Base-by-base conservation (phyloP, 768 basidiomycete species). In the Guyanaporus albipodus region DNA sequence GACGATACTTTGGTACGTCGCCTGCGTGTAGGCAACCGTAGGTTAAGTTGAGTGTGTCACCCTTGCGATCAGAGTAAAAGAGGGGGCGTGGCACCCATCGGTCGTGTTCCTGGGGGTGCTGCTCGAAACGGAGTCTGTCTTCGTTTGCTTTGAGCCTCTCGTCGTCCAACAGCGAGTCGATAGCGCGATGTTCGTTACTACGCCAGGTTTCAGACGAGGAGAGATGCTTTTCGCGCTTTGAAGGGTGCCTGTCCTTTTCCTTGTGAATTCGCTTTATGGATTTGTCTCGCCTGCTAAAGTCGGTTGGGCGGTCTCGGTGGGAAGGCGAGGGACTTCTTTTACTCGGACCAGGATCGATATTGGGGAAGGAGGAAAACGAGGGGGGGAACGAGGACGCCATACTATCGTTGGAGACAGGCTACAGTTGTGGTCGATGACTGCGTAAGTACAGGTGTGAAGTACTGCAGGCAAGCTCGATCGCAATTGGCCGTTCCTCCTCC, bases 301-400 rank as follows among this genome's bases (percentile, higher is more conserved):
- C 57, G 29, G 44, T 45, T 15, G 41, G 47, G 26, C 37, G 49
- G 44, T 52, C 55, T 42, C 44, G 31, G 17, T 54, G 52, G 38
- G 44, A 5, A 26, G 54, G 50, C 18, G 60, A 54, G 37, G 47
- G 40, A 1, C 53, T 19, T 19, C 32, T 57, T 48, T 63, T 61
- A 42, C 70, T 75, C 5, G 74, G 64, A 4, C 70, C 73, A 42
- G 71, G 64, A 18, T 77, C 75, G n/a, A 78, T 48, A 43, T 83
- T 79, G 28, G 85, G 85, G 61, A 88, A 87, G 22, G 85, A 85
- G 12, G 75, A 61, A 61, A 87, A 88, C 2, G 82, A 79, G 2
- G 81, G 79, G 24, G 82, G 75, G 58, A 84, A 83, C 4, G 83
- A 80, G 39, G 80, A 76, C 27, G 77, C 64, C n/a, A n/a, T n/a